Conservation (phyloP, 78 protist species). For the Emiliania huxleyi region DNA sequence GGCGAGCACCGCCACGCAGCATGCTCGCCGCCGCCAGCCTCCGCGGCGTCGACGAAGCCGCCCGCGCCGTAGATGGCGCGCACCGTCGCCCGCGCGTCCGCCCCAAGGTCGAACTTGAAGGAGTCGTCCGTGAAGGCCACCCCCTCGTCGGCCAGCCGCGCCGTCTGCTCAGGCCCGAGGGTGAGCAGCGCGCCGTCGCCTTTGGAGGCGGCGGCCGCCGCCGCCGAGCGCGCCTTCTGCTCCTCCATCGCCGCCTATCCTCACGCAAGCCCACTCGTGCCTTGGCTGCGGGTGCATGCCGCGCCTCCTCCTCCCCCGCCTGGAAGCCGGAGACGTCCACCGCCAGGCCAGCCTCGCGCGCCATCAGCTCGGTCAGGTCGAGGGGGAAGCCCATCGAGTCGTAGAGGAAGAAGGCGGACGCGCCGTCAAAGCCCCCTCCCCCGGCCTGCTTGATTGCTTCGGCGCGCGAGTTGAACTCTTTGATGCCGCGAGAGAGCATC, state of each 20-base stretch:
- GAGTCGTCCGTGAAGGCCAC: slow-evolving; percentile 81
- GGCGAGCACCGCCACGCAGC: not conserved
- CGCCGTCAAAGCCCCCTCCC: slow-evolving; percentile 55
- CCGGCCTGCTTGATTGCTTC: not conserved
- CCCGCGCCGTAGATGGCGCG: slow-evolving; percentile 74
- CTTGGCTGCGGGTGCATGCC: too few relatives aligned
- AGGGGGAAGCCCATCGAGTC: slow-evolving; percentile 94
- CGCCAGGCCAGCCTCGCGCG: slow-evolving; percentile 80
- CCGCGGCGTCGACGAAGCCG: slow-evolving; percentile 59
- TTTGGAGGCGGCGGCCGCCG: not conserved
- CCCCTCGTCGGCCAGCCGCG: slow-evolving; percentile 29
- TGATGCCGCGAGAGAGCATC: slow-evolving; percentile 68
- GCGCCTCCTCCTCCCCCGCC: too few relatives aligned
- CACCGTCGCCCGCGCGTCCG: slow-evolving; percentile 44
- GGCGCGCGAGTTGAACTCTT: slow-evolving; percentile 66
- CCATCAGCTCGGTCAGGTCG: slow-evolving; percentile 92
- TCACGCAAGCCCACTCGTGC: too few relatives aligned
- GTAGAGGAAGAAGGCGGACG: slow-evolving; percentile 75
- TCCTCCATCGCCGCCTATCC: too few relatives aligned
- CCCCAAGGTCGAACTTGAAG: slow-evolving; percentile 75
- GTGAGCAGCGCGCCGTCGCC: slow-evolving; percentile 29
- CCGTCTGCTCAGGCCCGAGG: slow-evolving; percentile 50
- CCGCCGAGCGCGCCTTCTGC: slow-evolving; percentile 52
- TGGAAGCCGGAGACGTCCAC: slow-evolving; percentile 76
- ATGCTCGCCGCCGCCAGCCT: not conserved